Evolutionary conservation across 2,329 filamentous ascomycete genomes (phyloP).

Genomic region (Neonectria magnoliae): DNA sequence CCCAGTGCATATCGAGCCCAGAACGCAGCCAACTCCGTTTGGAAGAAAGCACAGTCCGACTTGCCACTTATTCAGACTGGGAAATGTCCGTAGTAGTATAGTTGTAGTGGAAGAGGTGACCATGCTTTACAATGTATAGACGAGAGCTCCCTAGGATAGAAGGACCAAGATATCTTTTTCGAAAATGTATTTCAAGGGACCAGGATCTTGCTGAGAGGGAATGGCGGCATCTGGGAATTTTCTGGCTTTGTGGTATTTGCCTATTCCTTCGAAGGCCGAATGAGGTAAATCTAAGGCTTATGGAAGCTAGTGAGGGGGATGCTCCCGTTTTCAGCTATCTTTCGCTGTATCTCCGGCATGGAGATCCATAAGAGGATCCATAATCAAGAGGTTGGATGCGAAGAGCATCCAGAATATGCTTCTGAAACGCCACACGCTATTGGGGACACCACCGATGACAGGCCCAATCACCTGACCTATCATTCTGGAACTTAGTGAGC

Average conservation of each 20-base stretch:
- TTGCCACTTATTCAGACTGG: conserved; percentile 23
- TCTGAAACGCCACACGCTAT: conserved; percentile 42
- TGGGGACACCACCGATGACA: conserved; percentile 45
- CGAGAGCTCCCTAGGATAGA: conserved; percentile 52
- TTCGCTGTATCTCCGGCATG: conserved; percentile 43
- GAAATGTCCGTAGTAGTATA: conserved; percentile 43
- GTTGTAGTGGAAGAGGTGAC: conserved; percentile 41
- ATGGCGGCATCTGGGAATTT: neutral
- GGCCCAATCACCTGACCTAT: conserved; percentile 44
- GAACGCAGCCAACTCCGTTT: conserved; percentile 35
- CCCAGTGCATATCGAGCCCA: conserved; percentile 53
- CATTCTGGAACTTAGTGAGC: conserved; percentile 15
- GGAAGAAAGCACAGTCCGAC: conserved; percentile 26
- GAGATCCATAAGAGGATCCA: conserved; percentile 38
- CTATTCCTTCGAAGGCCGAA: conserved; percentile 4
- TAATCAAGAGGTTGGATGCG: conserved; percentile 29
- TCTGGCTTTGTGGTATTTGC: neutral
- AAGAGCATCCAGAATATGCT: conserved; percentile 47
- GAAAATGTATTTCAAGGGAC: conserved; percentile 50
- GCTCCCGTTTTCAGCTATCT: conserved; percentile 42
- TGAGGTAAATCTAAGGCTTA: conserved; percentile 34
- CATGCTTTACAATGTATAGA: conserved; percentile 58
- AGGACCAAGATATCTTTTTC: conserved; percentile 57
- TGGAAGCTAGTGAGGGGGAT: conserved; percentile 39
- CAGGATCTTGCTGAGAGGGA: conserved; percentile 34